phyloP scores from a whole-genome alignment of 202 grass and related monocot genomes.

The Zizania palustris region DNA sequence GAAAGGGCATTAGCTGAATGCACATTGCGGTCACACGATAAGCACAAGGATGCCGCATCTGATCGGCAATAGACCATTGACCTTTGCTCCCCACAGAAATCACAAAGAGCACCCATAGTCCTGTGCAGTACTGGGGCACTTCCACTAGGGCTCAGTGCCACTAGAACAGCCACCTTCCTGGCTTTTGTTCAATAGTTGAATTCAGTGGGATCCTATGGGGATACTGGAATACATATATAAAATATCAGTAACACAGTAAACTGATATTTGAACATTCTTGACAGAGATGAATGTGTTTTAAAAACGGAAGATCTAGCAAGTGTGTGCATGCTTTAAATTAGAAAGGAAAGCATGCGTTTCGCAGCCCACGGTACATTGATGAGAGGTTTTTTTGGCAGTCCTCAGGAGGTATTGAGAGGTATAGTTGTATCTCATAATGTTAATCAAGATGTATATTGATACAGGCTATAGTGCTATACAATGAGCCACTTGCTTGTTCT shows the following conservation, averaged over 20 bases:
- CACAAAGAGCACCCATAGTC: constrained; percentile 76
- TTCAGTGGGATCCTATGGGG: constrained; percentile 35
- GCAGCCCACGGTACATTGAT: neutral
- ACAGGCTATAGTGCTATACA: constrained; percentile 2
- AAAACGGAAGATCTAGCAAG: constrained; percentile 2
- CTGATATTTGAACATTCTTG: constrained; percentile 15
- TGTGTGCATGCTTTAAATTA: neutral
- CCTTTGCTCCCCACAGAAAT: constrained; percentile 85
- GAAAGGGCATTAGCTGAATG: constrained; percentile 95
- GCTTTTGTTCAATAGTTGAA: constrained; percentile 31
- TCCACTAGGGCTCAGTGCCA: neutral
- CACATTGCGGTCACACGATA: constrained; percentile 85
- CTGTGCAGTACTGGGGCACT: constrained; percentile 16
- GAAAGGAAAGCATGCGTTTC: neutral
- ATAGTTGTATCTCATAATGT: neutral
- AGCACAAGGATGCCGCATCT: constrained; percentile 76
- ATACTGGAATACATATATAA: constrained; percentile 13
- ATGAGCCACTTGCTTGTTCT: neutral
- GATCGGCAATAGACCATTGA: constrained; percentile 87
- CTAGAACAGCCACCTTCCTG: constrained; percentile 17
- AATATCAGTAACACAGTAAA: constrained; percentile 20
- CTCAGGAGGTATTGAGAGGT: neutral
- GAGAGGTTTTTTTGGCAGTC: neutral
- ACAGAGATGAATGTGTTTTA: constrained; percentile 11
- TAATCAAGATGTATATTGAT: neutral